These are phyloP conservation scores for Isatis lusitanica DNA, from an alignment of 441 rosid species.

Conservation along the genomic window DNA sequence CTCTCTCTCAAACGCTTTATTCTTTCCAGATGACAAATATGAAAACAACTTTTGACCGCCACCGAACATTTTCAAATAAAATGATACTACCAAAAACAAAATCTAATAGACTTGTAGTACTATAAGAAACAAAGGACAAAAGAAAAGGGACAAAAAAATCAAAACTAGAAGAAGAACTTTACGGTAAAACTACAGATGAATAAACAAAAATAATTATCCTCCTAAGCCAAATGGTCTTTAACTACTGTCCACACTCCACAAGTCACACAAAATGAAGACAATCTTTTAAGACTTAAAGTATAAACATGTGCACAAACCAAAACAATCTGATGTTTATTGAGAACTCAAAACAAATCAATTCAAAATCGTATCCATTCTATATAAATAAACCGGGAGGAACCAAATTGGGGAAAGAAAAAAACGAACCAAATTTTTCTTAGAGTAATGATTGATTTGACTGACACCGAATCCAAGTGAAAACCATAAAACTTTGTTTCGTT, in stretches of 20 bases:
- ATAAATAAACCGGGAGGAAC: not conserved
- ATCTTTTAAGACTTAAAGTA: not conserved
- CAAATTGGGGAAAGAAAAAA: not conserved
- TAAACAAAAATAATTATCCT: not conserved
- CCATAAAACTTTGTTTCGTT: not conserved
- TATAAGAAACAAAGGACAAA: not conserved
- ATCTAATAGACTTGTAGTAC: not conserved
- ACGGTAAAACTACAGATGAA: conserved; percentile 10
- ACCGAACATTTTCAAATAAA: not conserved
- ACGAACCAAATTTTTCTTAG: not conserved
- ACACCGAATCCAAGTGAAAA: not conserved
- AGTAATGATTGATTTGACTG: not conserved
- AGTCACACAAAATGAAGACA: not conserved
- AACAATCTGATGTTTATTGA: not conserved
- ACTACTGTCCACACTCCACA: not conserved
- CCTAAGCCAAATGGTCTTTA: not conserved
- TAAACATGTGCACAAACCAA: not conserved
- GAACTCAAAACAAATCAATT: not conserved
- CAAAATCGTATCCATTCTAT: not conserved
- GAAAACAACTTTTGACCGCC: conserved; percentile 1
- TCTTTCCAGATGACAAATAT: not conserved
- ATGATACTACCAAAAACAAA: not conserved
- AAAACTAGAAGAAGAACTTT: not conserved
- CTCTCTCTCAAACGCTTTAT: not conserved
- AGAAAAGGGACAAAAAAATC: not conserved